phyloP scores from a whole-genome alignment of 2,329 filamentous ascomycete species.

The Peltaster fructicola region DNA sequence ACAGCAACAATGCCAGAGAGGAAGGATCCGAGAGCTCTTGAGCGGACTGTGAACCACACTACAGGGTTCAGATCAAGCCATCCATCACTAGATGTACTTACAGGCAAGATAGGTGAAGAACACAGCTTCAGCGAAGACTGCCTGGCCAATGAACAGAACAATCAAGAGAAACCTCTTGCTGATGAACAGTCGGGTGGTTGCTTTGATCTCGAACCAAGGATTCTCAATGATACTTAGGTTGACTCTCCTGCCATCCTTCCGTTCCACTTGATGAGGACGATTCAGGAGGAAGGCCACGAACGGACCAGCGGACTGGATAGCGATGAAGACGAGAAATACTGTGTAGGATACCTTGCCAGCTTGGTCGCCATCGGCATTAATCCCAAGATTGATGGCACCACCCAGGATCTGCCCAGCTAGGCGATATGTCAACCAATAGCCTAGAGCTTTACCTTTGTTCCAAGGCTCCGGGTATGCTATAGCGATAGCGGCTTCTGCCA shows the following conservation, averaged over 20 bases:
- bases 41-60: constrained; percentile 53
- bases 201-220: constrained; percentile 36
- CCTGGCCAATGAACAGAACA: constrained; percentile 50
- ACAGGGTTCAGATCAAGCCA: constrained; percentile 18
- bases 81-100: constrained; percentile 24
- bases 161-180: constrained; percentile 45
- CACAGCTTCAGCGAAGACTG: constrained; percentile 53
- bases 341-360: constrained; percentile 51
- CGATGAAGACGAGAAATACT: constrained; percentile 54
- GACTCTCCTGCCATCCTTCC: constrained; percentile 47
- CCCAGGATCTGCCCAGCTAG: constrained; percentile 51
- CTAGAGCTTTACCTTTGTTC: constrained; percentile 46
- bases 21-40: constrained; percentile 53
- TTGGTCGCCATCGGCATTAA: constrained; percentile 40
- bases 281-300: constrained; percentile 48
- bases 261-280: constrained; percentile 41
- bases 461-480: constrained; percentile 54
- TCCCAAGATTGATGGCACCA: constrained; percentile 51
- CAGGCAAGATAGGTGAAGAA: too few relatives aligned
- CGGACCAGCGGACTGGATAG: constrained; percentile 46
- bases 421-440: constrained; percentile 48
- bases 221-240: constrained; percentile 39
- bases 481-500: constrained; percentile 56
- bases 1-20: constrained; percentile 51
- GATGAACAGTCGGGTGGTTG: constrained; percentile 41